phyloP scores from a whole-genome alignment of 257 asterid species.

The Solanum peruvianum region DNA sequence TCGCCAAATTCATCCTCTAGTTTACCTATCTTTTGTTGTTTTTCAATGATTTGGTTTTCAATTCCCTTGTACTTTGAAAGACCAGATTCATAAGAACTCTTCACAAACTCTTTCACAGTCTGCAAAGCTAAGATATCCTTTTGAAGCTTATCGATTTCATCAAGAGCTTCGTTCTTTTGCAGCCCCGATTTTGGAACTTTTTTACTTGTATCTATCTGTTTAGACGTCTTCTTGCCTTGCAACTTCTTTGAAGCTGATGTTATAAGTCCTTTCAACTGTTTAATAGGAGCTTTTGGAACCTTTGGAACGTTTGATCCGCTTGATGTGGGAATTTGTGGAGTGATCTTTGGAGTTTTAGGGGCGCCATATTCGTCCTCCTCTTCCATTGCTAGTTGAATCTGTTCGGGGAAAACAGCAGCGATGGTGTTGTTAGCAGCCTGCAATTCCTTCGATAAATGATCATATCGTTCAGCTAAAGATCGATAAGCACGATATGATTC shows the following conservation, averaged over 20 bases:
- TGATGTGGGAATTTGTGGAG: slow-evolving; percentile 9
- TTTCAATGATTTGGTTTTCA: slow-evolving; percentile 67
- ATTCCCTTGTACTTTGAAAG: slow-evolving; percentile 54
- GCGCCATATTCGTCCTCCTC: slow-evolving; percentile 39
- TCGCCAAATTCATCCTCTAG: slow-evolving; percentile 64
- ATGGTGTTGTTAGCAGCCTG: slow-evolving; percentile 79
- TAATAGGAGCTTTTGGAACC: slow-evolving; percentile 48
- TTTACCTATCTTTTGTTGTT: slow-evolving; percentile 51
- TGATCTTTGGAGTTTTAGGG: slow-evolving; percentile 7
- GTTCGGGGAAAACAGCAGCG: slow-evolving; percentile 75
- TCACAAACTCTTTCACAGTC: slow-evolving; percentile 75
- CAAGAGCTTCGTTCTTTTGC: slow-evolving; percentile 43
- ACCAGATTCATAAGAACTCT: slow-evolving; percentile 74
- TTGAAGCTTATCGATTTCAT: slow-evolving; percentile 66
- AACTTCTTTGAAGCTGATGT: slow-evolving; percentile 39
- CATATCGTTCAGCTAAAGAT: slow-evolving; percentile 79
- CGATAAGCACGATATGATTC: slow-evolving; percentile 64
- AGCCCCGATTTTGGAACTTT: slow-evolving; percentile 32
- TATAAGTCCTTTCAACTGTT: slow-evolving; percentile 43
- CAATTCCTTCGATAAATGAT: slow-evolving; percentile 66
- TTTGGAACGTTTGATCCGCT: slow-evolving; percentile 31
- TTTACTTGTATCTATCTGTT: slow-evolving; percentile 3
- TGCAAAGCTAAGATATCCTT: slow-evolving; percentile 65
- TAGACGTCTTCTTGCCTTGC: slow-evolving; percentile 17
- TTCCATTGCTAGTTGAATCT: slow-evolving; percentile 39